Percentiles rank a stretch among this genome's conserved stretches.
Conservation (phyloP, 441 rosid species). For the Macaranga tanarius region DNA sequence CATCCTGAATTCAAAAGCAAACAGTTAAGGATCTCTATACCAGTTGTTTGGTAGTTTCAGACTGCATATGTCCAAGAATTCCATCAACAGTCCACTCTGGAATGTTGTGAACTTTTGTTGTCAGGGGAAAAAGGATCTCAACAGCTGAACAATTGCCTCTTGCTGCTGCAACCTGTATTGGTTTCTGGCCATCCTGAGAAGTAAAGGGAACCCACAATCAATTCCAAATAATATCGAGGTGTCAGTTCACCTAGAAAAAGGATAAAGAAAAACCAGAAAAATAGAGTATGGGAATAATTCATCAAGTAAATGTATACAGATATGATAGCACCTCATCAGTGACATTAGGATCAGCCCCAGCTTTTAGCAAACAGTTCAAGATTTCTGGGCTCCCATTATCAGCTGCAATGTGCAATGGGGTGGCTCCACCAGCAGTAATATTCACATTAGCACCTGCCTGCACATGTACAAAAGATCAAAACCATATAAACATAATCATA, state of each 20-base stretch:
- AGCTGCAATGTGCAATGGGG: constrained; percentile 89
- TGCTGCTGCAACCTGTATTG: constrained; percentile 80
- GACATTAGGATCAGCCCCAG: constrained; percentile 81
- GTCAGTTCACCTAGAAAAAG: neutral
- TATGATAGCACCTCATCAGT: constrained; percentile 58
- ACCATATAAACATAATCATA: neutral
- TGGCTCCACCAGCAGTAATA: constrained; percentile 82
- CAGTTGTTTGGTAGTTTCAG: constrained; percentile 48
- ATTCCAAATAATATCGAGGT: neutral
- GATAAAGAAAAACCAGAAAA: constrained; percentile 5
- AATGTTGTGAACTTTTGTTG: constrained; percentile 49
- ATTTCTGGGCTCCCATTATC: constrained; percentile 71
- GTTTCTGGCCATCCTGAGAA: constrained; percentile 75
- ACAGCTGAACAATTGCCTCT: constrained; percentile 64
- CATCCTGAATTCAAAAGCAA: neutral
- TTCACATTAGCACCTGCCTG: constrained; percentile 88
- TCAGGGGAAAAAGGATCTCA: constrained; percentile 72
- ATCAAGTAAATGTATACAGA: constrained; percentile 16
- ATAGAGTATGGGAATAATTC: neutral
- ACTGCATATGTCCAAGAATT: constrained; percentile 52
- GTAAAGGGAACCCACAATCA: constrained; percentile 6
- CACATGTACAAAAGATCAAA: constrained; percentile 18
- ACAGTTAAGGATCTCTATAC: constrained; percentile 23
- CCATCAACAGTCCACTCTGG: constrained; percentile 82
- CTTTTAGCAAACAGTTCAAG: constrained; percentile 66